Evolutionary conservation across 352 stramenopile genomes (phyloP).

Genomic region (Blastocystis sp.): DNA sequence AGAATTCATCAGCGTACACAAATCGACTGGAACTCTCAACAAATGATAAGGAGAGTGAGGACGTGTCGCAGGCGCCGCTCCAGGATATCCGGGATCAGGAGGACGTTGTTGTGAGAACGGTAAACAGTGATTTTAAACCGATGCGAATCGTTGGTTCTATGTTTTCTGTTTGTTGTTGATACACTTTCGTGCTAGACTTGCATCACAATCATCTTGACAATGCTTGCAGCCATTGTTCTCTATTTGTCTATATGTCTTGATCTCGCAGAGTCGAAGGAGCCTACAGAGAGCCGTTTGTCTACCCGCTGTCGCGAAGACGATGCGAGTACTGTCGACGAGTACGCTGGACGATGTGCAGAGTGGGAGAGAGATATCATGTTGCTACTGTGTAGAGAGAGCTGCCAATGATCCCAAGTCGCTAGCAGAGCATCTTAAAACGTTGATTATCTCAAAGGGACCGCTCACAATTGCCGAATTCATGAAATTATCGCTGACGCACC

Average conservation of each 20-base stretch:
- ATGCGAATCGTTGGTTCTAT: background rate
- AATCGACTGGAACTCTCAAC: too few relatives aligned
- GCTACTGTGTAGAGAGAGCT: background rate
- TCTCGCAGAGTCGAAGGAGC: background rate
- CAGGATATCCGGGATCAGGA: background rate
- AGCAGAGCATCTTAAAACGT: slow-evolving; percentile 36
- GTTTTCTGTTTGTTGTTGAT: background rate
- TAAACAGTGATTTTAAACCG: background rate
- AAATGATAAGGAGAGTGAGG: too few relatives aligned
- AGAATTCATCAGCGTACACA: too few relatives aligned
- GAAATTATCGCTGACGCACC: slow-evolving; percentile 66
- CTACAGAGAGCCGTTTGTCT: background rate
- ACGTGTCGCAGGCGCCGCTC: too few relatives aligned
- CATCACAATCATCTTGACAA: too few relatives aligned
- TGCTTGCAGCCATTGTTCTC: background rate
- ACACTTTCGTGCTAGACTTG: too few relatives aligned
- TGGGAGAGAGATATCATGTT: background rate
- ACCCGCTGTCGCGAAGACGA: too few relatives aligned
- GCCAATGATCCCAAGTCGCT: background rate
- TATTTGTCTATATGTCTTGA: too few relatives aligned
- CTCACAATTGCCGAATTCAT: slow-evolving; percentile 57
- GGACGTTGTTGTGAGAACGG: background rate
- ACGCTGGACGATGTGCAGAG: background rate
- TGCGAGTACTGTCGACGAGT: too few relatives aligned
- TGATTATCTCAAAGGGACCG: slow-evolving; percentile 57